Evolutionary conservation across 371 early-diverging fungal species (phyloP), one percentile per base, ranked within the genome.

Genomic region (Haplosporangium sp.): DNA sequence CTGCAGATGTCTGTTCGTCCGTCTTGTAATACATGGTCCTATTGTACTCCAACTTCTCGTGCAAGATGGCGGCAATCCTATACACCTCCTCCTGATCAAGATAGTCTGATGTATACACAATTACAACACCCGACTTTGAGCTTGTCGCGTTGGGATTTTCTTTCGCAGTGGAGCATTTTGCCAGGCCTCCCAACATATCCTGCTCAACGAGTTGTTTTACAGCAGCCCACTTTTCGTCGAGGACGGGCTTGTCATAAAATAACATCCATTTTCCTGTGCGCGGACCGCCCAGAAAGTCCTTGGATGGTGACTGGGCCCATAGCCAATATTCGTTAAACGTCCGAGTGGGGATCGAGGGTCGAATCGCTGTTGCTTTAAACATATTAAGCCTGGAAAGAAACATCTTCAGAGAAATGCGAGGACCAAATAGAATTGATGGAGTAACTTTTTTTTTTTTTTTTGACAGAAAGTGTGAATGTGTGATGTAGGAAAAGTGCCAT

Each of bases 191-290:
- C 46, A 73, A 20, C 21, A 43, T 0, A 53, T 60, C 68, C 20
- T 67, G 59, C 46, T 73, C 74, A 10, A 59, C 50, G 9, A 73
- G 53, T 1, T 7, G 4, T 52, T 67, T 67, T 10, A 67, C 64
- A 9, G 12, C 21, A 13, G 48, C 52, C 74, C 68, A 73, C 46
- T 73, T 73, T 36, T 67, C 67, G 47, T 73, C 74, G 4, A 73
- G 64, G 50, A 67, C 40, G 0, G 74, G 55, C 38, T 67, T 67
- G 50, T 62, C 61, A 29, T 73, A 73, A 18, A 73, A 73, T 14
- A 73, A 16, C 74, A 67, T 73, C 74, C 68, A 73, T 63, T 73
- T 73, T 12, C 68, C 74, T 51, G 57, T 20, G 21, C 62, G 62
- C 12, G 54, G 53, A 14, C 62, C 62, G 36, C 59, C 42, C 10